Conservation (phyloP, 352 stramenopile species). For the Globisporangium recalcitrans region DNA sequence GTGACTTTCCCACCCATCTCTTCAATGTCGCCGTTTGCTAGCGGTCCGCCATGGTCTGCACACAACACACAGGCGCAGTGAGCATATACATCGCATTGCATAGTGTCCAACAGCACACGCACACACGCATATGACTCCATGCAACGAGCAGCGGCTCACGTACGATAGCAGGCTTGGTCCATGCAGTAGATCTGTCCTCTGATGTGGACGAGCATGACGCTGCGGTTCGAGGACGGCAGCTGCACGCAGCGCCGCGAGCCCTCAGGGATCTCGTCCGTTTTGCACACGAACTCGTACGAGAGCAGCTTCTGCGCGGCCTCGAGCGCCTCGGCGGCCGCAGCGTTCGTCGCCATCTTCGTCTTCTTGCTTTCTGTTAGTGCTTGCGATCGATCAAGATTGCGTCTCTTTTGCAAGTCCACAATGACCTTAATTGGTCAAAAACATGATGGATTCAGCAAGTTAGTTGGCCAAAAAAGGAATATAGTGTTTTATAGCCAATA, state of each 20-base stretch:
- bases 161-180: slow-evolving; percentile 85
- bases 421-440: not conserved
- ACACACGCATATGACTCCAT: not conserved
- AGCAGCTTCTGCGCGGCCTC: slow-evolving; percentile 32
- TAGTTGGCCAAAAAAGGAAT: not conserved
- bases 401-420: not conserved
- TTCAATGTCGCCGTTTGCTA: slow-evolving; percentile 80
- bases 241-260: slow-evolving; percentile 48
- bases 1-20: slow-evolving; percentile 72
- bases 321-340: slow-evolving; percentile 6
- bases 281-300: slow-evolving; percentile 66
- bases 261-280: slow-evolving; percentile 47
- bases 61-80: not conserved
- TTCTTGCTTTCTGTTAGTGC: not conserved
- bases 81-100: not conserved
- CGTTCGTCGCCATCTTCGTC: slow-evolving; percentile 4
- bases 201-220: slow-evolving; percentile 66
- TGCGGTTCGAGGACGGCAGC: slow-evolving; percentile 60
- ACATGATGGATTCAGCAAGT: not conserved
- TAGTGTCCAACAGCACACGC: not conserved
- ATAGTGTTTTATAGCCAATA: not conserved
- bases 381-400: not conserved
- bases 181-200: slow-evolving; percentile 72
- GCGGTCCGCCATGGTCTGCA: slow-evolving; percentile 73
- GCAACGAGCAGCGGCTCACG: slow-evolving; percentile 10